These are phyloP conservation scores for Epichloe sibirici DNA, from an alignment of 2,329 filamentous ascomycete species.

Conservation along the genomic window DNA sequence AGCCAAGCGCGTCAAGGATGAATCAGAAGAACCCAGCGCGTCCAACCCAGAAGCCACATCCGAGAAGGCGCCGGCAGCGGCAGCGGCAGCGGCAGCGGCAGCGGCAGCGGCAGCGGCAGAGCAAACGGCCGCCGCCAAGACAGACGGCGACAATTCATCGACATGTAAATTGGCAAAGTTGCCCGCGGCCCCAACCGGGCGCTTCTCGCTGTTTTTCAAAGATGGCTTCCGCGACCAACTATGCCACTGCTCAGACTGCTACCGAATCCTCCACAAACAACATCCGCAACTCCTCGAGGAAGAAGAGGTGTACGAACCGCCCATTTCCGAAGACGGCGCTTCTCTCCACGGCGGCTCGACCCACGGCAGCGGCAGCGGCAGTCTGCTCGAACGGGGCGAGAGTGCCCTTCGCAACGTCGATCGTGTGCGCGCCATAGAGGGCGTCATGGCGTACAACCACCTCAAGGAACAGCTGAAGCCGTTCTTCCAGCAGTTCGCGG, in stretches of 20 bases:
- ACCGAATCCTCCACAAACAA: conserved; percentile 51
- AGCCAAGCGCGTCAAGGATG: conserved; percentile 42
- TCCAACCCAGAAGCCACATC: not conserved
- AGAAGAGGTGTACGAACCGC: conserved; percentile 88
- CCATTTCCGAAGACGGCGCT: conserved; percentile 54
- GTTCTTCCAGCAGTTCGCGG: conserved; percentile 87
- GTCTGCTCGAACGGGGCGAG: conserved; percentile 81
- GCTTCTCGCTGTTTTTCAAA: conserved; percentile 73
- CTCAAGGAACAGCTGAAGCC: conserved; percentile 92
- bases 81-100: too few species aligned
- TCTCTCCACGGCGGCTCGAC: conserved; percentile 44
- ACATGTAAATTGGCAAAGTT: conserved; percentile 51
- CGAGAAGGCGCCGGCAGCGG: not conserved
- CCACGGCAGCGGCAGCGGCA: conserved; percentile 67
- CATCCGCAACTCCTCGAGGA: conserved; percentile 82
- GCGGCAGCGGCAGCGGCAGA: not conserved
- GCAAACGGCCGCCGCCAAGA: not conserved
- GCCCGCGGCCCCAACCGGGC: conserved; percentile 38
- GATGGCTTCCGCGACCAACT: conserved; percentile 68
- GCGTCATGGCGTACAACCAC: conserved; percentile 96
- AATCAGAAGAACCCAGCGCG: conserved; percentile 11
- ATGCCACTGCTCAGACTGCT: conserved; percentile 76
- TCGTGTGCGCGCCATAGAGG: conserved; percentile 84
- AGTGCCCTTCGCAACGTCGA: conserved; percentile 86
- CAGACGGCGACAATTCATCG: conserved; percentile 6